Evolutionary conservation across 2,329 filamentous ascomycete species (phyloP).

Genomic region (Daldinia sp.): DNA sequence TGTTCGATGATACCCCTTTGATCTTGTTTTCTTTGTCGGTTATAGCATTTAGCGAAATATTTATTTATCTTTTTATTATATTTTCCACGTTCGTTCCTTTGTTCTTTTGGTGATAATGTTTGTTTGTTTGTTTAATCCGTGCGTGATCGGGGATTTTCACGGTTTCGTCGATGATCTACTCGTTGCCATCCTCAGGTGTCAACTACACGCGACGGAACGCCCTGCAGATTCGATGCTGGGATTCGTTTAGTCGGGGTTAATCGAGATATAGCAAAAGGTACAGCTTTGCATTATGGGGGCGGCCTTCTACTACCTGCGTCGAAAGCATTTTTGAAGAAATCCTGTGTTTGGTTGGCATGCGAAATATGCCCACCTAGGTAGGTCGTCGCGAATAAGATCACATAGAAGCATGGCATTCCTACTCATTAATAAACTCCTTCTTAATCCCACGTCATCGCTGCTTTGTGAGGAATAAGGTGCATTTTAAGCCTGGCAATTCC

Average conservation of each 20-base stretch:
- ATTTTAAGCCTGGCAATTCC: too few relatives aligned
- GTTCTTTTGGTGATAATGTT: neutral
- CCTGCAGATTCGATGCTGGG: too few relatives aligned
- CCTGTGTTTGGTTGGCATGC: too few relatives aligned
- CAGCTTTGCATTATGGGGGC: too few relatives aligned
- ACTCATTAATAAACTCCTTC: neutral
- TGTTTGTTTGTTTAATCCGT: neutral
- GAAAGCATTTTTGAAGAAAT: too few relatives aligned
- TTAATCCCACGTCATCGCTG: neutral
- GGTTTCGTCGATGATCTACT: neutral
- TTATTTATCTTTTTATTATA: slow-evolving; percentile 8
- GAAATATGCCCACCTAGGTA: too few relatives aligned
- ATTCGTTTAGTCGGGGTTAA: too few relatives aligned
- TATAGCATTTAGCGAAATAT: slow-evolving; percentile 29
- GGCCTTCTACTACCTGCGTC: too few relatives aligned
- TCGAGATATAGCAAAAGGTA: too few relatives aligned
- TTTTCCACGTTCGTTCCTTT: neutral
- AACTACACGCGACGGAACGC: too few relatives aligned
- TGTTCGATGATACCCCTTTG: slow-evolving; percentile 33
- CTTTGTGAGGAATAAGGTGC: too few relatives aligned
- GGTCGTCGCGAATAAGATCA: neutral
- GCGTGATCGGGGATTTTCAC: neutral
- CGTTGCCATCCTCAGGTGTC: too few relatives aligned
- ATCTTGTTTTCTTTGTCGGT: neutral
- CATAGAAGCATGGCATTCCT: neutral